These are phyloP conservation scores for Dactylorhiza incarnata DNA, from an alignment of 106 monocot genomes.

Conservation along the genomic window DNA sequence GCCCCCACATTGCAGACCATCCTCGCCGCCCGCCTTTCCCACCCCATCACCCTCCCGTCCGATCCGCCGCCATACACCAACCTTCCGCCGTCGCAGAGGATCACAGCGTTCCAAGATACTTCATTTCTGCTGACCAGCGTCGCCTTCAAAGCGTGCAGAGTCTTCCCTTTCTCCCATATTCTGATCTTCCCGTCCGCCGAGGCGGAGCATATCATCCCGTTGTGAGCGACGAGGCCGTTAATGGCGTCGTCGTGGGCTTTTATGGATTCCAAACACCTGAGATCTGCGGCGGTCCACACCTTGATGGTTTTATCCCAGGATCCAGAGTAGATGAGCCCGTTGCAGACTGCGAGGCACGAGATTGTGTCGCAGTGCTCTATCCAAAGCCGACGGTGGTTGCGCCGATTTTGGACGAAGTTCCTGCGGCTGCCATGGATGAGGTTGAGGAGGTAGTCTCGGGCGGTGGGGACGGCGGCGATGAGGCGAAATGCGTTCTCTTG, in stretches of 20 bases:
- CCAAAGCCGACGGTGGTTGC: conserved; percentile 60
- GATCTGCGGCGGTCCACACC: conserved; percentile 55
- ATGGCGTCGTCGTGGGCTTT: conserved; percentile 74
- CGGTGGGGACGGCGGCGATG: conserved; percentile 44
- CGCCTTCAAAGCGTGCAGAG: conserved; percentile 20
- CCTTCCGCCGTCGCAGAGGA: conserved; percentile 23
- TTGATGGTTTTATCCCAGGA: conserved; percentile 85
- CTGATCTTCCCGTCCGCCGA: conserved; percentile 78
- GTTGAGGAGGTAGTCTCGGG: conserved; percentile 42
- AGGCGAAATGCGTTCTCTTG: conserved; percentile 51
- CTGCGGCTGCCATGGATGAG: conserved; percentile 48
- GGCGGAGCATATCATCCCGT: conserved; percentile 44
- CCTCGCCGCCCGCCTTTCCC: conserved; percentile 26
- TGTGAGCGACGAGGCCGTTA: conserved; percentile 32
- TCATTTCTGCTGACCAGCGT: conserved; percentile 21
- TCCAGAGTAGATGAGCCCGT: conserved; percentile 53
- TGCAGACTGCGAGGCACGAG: conserved; percentile 53
- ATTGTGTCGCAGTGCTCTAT: conserved; percentile 81
- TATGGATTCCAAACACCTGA: conserved; percentile 67
- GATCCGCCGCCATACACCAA: conserved; percentile 56
- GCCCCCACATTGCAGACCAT: conserved; percentile 41
- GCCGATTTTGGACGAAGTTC: conserved; percentile 61
- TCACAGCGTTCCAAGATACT: conserved; percentile 54
- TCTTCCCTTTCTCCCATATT: conserved; percentile 38
- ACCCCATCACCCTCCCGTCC: conserved; percentile 48